phyloP scores from a whole-genome alignment of 371 early-diverging fungal species.

The Haplosporangium sp. region DNA sequence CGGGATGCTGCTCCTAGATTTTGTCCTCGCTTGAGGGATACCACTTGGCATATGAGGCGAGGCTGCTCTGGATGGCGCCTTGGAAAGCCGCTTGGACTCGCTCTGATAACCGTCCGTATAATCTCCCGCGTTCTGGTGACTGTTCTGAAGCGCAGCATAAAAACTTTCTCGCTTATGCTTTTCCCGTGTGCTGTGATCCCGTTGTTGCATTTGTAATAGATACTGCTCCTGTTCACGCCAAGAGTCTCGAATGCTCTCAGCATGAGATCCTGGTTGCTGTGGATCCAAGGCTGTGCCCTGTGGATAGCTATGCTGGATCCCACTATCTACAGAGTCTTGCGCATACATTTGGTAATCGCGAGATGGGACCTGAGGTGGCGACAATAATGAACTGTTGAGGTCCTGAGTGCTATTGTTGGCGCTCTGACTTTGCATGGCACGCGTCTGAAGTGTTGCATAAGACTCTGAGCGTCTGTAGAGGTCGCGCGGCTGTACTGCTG shows the following conservation, averaged over 20 bases:
- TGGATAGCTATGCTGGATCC: not conserved
- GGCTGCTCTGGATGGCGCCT: slow-evolving; percentile 14
- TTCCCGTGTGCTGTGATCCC: slow-evolving; percentile 16
- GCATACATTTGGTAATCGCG: slow-evolving; percentile 30
- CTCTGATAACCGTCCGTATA: slow-evolving; percentile 9
- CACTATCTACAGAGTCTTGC: slow-evolving; percentile 9
- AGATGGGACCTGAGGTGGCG: slow-evolving; percentile 2
- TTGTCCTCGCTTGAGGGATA: slow-evolving; percentile 28
- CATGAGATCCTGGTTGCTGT: slow-evolving; percentile 1
- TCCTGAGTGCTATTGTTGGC: slow-evolving; percentile 17
- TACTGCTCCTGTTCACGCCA: slow-evolving; percentile 36
- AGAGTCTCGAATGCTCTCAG: slow-evolving; percentile 3
- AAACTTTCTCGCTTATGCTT: slow-evolving; percentile 53
- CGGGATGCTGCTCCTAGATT: slow-evolving; percentile 23
- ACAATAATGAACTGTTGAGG: slow-evolving; percentile 9
- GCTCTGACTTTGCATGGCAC: slow-evolving; percentile 22
- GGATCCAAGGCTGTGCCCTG: slow-evolving; percentile 1
- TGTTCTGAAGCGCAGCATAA: slow-evolving; percentile 39
- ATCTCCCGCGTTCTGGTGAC: not conserved
- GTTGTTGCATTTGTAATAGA: slow-evolving; percentile 10
- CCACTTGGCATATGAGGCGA: slow-evolving; percentile 33
- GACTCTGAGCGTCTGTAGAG: slow-evolving; percentile 47
- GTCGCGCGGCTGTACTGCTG: slow-evolving; percentile 25
- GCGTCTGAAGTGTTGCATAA: slow-evolving; percentile 36
- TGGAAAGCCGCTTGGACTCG: slow-evolving; percentile 15